Percentiles rank a stretch among this genome's conserved stretches.
Evolutionary conservation across 2,329 filamentous ascomycete genomes (phyloP).

Genomic region (Akanthomyces lecanii): DNA sequence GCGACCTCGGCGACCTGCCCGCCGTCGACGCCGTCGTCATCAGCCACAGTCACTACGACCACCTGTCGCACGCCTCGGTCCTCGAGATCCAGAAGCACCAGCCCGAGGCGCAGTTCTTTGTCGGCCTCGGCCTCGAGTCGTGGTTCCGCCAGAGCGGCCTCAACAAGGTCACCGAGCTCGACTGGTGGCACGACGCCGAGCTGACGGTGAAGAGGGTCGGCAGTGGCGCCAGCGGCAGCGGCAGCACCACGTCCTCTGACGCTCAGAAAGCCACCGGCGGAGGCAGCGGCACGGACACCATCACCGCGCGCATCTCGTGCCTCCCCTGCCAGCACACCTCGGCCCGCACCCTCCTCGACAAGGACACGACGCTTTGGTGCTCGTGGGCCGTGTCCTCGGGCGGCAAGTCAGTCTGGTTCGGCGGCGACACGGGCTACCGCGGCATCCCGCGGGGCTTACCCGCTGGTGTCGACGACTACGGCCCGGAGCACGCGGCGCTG

Average conservation of each 20-base stretch:
- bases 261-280: no score
- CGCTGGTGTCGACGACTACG: constrained; percentile 64
- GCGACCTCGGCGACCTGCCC: constrained; percentile 73
- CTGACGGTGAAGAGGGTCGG: constrained; percentile 50
- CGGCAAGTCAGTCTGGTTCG: constrained; percentile 80
- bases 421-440: constrained; percentile 86
- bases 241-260: background rate
- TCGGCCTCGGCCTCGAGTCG: constrained; percentile 72
- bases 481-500: constrained; percentile 57
- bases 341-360: constrained; percentile 64
- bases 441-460: constrained; percentile 60
- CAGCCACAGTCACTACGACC: constrained; percentile 90
- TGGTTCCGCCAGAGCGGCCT: constrained; percentile 76
- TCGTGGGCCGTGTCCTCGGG: constrained; percentile 77
- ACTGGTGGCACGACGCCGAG: constrained; percentile 89
- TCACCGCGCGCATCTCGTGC: constrained; percentile 70
- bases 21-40: constrained; percentile 74
- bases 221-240: constrained; percentile 29
- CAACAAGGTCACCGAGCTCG: constrained; percentile 76
- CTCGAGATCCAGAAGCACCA: constrained; percentile 65
- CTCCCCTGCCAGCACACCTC: constrained; percentile 82
- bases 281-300: constrained; percentile 36
- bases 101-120: constrained; percentile 82
- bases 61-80: constrained; percentile 74
- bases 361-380: constrained; percentile 75